These are phyloP conservation scores for Phytophthora fragariaefolia DNA, from an alignment of 352 stramenopile species.

Conservation along the genomic window DNA sequence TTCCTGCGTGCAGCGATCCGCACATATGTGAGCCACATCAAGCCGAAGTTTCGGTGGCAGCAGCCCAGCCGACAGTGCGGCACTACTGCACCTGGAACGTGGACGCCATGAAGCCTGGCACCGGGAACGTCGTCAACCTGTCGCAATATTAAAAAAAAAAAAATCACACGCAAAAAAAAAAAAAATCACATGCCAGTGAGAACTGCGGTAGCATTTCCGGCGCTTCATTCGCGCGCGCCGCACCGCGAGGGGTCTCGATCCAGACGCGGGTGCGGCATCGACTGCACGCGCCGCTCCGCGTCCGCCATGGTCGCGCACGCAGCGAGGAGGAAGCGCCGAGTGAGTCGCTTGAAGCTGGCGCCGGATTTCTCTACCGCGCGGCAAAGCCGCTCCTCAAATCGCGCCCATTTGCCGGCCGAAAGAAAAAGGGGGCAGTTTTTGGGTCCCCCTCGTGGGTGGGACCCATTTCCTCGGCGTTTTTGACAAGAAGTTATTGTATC, in stretches of 20 bases:
- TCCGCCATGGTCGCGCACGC: conserved; percentile 20
- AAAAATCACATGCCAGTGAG: background rate
- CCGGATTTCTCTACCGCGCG: conserved; percentile 34
- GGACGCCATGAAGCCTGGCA: conserved; percentile 62
- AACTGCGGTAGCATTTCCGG: background rate
- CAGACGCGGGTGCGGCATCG: conserved; percentile 53
- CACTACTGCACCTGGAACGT: conserved; percentile 48
- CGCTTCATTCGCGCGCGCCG: background rate
- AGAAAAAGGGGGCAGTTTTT: too few species aligned
- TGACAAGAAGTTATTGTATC: background rate
- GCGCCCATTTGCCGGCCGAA: background rate
- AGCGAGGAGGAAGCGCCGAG: background rate
- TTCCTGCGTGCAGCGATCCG: conserved; percentile 14
- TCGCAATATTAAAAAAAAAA: background rate
- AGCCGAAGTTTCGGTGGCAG: background rate
- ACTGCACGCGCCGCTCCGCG: conserved; percentile 47
- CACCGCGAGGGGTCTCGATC: conserved; percentile 64
- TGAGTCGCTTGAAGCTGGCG: conserved; percentile 29
- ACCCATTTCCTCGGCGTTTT: too few species aligned
- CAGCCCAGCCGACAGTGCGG: background rate
- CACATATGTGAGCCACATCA: background rate
- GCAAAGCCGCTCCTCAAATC: background rate
- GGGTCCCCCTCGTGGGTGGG: too few species aligned
- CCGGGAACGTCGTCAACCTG: conserved; percentile 75
- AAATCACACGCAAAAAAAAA: conserved; percentile 2